Evolutionary conservation across 2,329 filamentous ascomycete genomes (phyloP).

Genomic region (Venturia asperata): DNA sequence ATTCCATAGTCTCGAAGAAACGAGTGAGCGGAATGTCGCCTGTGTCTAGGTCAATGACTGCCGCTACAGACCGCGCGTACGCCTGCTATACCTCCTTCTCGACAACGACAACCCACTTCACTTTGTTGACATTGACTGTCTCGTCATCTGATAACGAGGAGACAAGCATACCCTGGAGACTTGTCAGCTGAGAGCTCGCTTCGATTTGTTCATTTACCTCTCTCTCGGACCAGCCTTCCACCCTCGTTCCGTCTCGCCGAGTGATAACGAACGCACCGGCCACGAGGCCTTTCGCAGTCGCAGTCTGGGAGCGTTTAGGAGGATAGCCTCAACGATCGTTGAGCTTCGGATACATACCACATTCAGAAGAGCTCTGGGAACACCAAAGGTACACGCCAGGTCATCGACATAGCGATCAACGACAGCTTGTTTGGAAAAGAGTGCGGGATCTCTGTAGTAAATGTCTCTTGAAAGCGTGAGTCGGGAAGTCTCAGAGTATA

Average conservation of each 20-base stretch:
- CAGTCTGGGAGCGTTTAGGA: conserved; percentile 46
- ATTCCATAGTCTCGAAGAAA: conserved; percentile 50
- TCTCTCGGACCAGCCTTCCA: conserved; percentile 36
- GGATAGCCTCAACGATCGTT: not conserved
- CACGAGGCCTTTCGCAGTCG: conserved; percentile 65
- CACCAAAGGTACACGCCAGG: conserved; percentile 60
- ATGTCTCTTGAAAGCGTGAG: conserved; percentile 54
- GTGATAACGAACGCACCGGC: conserved; percentile 50
- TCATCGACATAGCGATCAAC: conserved; percentile 70
- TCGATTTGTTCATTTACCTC: conserved; percentile 29
- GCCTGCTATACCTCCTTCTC: conserved; percentile 62
- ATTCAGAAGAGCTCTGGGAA: conserved; percentile 59
- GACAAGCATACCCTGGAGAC: conserved; percentile 52
- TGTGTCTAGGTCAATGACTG: conserved; percentile 29
- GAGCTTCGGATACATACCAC: conserved; percentile 47
- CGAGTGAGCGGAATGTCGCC: conserved; percentile 69
- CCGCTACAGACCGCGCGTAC: not conserved
- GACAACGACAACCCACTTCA: conserved; percentile 63
- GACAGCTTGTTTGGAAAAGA: conserved; percentile 61
- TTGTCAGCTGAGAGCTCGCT: not conserved
- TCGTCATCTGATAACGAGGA: conserved; percentile 48
- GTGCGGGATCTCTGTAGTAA: conserved; percentile 66
- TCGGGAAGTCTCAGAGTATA: not conserved
- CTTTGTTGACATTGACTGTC: conserved; percentile 41
- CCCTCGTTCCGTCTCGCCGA: conserved; percentile 39